A percentile compares a stretch with the other conserved stretches of the same genome.
Evolutionary conservation across 2,329 filamentous ascomycete species (phyloP).

Genomic region (Trichoderma arundinaceum): DNA sequence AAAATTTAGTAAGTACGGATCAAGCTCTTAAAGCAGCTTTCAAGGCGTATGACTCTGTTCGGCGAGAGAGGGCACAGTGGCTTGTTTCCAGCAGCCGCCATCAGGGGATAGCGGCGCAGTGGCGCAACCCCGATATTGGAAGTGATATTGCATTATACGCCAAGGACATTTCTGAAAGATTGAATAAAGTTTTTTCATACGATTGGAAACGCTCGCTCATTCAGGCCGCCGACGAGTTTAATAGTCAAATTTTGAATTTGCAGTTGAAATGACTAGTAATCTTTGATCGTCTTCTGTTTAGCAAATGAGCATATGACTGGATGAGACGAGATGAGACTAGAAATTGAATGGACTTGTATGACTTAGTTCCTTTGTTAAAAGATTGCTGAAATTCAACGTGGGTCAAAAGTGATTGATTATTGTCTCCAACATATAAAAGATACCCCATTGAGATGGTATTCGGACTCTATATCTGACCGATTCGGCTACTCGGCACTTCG

Average conservation of each 20-base stretch:
- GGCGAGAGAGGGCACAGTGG: conserved; percentile 31
- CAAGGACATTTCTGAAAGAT: background rate
- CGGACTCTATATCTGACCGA: too few species aligned
- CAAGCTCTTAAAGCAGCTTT: conserved; percentile 11
- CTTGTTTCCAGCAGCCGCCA: conserved; percentile 32
- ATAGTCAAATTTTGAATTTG: background rate
- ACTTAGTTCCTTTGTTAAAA: too few species aligned
- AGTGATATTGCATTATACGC: background rate
- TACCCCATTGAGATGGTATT: too few species aligned
- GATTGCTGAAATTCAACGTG: too few species aligned
- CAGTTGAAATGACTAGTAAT: background rate
- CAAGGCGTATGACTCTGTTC: conserved; percentile 24
- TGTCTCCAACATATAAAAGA: too few species aligned
- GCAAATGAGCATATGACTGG: background rate
- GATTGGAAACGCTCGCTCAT: background rate
- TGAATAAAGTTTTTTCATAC: background rate
- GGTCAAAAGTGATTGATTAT: too few species aligned
- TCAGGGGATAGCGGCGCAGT: background rate
- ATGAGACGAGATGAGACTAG: too few species aligned
- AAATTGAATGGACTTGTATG: too few species aligned
- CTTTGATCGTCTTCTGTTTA: background rate
- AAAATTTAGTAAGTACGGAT: background rate
- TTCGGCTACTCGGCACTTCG: too few species aligned
- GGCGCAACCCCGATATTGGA: background rate
- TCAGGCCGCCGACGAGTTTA: conserved; percentile 3